Conservation (phyloP, 441 rosid species). For the Lagerstroemia fauriei region DNA sequence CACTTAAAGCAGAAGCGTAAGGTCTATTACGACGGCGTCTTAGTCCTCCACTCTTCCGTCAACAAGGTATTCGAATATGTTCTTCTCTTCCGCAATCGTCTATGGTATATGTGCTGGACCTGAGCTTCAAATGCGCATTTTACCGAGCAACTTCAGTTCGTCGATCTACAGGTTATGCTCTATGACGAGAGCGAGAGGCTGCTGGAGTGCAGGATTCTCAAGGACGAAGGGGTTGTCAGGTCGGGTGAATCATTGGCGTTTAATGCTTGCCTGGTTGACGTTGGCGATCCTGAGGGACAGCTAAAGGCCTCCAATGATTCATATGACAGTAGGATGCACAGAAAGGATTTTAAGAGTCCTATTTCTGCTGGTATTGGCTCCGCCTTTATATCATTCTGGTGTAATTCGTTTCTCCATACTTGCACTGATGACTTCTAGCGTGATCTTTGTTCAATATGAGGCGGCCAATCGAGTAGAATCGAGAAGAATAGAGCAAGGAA, state of each 20-base stretch:
- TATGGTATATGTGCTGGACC: not conserved
- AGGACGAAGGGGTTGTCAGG: conserved; percentile 51
- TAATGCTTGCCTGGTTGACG: conserved; percentile 60
- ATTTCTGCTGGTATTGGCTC: conserved; percentile 42
- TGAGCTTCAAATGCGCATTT: not conserved
- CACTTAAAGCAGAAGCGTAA: conserved; percentile 81
- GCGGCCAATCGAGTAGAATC: conserved; percentile 36
- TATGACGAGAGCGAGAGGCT: conserved; percentile 69
- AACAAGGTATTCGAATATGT: conserved; percentile 44
- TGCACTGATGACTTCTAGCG: not conserved
- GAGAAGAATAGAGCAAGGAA: conserved; percentile 33
- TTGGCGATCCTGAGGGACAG: conserved; percentile 60
- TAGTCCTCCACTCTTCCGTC: conserved; percentile 49
- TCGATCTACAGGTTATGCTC: conserved; percentile 53
- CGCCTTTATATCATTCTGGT: not conserved
- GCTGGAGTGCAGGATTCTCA: conserved; percentile 67
- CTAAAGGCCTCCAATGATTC: conserved; percentile 26
- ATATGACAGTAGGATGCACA: conserved; percentile 29
- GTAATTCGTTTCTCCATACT: not conserved
- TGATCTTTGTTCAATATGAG: conserved; percentile 13
- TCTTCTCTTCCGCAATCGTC: not conserved
- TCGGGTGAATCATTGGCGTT: conserved; percentile 63
- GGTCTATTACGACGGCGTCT: conserved; percentile 75
- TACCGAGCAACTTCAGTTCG: not conserved
- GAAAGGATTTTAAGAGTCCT: conserved; percentile 45